Evolutionary conservation across 208 protist species (phyloP).

Genomic region (Naegleria fowleri): DNA sequence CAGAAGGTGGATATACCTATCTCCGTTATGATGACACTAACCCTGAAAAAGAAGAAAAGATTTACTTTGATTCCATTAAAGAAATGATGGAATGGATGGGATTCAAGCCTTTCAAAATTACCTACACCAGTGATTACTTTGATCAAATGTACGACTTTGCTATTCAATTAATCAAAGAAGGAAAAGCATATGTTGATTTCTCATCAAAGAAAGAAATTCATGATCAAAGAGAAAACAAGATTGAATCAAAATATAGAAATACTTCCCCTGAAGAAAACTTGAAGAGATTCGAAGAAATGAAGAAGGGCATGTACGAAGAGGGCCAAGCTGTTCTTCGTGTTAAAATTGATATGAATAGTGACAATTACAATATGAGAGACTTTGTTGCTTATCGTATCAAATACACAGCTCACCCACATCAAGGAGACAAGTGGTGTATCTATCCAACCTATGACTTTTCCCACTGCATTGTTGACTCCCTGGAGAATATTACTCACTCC

Average conservation of each 20-base stretch:
- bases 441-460: conserved; percentile 99
- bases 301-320: conserved; percentile 87
- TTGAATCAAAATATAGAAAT: conserved; percentile 77
- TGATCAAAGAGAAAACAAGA: conserved; percentile 59
- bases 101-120: conserved; percentile 80
- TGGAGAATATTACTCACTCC: conserved; percentile 99
- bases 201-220: conserved; percentile 89
- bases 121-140: conserved; percentile 98
- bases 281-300: conserved; percentile 81
- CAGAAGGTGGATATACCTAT: conserved; percentile 84
- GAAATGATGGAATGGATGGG: conserved; percentile 84
- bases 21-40: conserved; percentile 98
- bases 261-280: conserved; percentile 81
- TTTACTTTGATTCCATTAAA: conserved; percentile 94
- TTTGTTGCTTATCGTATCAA: conserved; percentile 98
- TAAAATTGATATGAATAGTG: conserved; percentile 94
- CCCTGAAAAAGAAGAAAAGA: conserved; percentile 91
- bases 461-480: conserved; percentile 97
- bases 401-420: conserved; percentile 82
- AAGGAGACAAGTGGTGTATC: conserved; percentile 93
- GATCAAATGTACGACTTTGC: conserved; percentile 94
- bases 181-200: conserved; percentile 95
- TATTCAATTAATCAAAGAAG: conserved; percentile 92
- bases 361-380: conserved; percentile 97
- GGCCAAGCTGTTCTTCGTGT: conserved; percentile 93